Evolutionary conservation across 2,329 filamentous ascomycete species (phyloP).

Genomic region (Alternaria sp.): DNA sequence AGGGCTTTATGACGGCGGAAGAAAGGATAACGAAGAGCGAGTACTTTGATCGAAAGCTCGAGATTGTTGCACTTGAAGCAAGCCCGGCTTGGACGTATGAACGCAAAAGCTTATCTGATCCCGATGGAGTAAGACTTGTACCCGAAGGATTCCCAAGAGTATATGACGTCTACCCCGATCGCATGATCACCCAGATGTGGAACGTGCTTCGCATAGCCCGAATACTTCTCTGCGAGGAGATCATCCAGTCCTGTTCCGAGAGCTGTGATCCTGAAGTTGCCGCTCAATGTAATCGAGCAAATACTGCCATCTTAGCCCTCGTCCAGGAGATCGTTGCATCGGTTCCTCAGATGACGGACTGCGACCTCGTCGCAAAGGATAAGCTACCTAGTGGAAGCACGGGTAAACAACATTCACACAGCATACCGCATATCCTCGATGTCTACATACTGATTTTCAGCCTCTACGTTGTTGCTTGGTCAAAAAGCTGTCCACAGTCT

Average conservation of each 20-base stretch:
- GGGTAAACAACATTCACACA: conserved; percentile 15
- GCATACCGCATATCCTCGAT: conserved; percentile 20
- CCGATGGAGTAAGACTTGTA: conserved; percentile 1
- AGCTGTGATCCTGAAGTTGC: background rate
- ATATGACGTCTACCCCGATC: conserved; percentile 40
- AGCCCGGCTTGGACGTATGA: conserved; percentile 19
- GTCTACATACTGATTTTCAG: conserved; percentile 25
- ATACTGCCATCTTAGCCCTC: conserved; percentile 25
- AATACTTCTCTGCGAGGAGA: conserved; percentile 41
- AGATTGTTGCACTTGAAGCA: conserved; percentile 28
- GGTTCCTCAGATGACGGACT: conserved; percentile 41
- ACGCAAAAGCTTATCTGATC: conserved; percentile 6
- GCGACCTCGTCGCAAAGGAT: conserved; percentile 22
- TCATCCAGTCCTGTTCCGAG: conserved; percentile 15
- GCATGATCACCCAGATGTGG: conserved; percentile 38
- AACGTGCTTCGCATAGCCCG: conserved; percentile 41
- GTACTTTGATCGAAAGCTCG: conserved; percentile 33
- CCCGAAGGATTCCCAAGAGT: conserved; percentile 16
- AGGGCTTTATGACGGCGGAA: conserved; percentile 12
- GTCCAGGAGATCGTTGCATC: conserved; percentile 42
- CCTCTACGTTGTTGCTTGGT: conserved; percentile 24
- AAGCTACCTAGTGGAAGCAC: conserved; percentile 15
- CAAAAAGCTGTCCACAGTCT: conserved; percentile 4
- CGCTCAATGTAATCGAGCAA: conserved; percentile 8
- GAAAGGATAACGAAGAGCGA: conserved; percentile 23